These are phyloP conservation scores for Xylaria flabelliformis DNA, from an alignment of 495 filamentous ascomycete species.

Conservation along the genomic window DNA sequence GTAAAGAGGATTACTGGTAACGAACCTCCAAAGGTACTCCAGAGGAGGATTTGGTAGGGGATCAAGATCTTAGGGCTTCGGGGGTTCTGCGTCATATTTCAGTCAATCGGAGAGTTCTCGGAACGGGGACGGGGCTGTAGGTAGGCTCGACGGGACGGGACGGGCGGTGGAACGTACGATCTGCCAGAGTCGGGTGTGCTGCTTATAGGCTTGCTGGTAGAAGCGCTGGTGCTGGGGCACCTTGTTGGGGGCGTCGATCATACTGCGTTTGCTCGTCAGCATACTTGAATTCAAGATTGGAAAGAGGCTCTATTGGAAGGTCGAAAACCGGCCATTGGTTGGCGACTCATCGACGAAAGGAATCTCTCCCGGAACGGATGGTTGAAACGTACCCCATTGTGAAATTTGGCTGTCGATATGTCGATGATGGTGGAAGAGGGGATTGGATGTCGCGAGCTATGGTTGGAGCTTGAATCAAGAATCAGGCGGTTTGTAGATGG, in stretches of 20 bases:
- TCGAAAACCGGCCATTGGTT: conserved; percentile 12
- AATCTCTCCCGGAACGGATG: neutral
- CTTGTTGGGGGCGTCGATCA: conserved; percentile 83
- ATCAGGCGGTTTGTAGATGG: conserved; percentile 18
- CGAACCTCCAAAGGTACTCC: conserved; percentile 60
- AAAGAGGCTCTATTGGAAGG: neutral
- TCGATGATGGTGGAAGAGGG: conserved; percentile 19
- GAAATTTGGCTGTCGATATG: conserved; percentile 23
- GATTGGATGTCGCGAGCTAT: conserved; percentile 29
- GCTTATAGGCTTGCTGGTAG: conserved; percentile 78
- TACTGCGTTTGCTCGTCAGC: conserved; percentile 47
- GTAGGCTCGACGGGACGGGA: conserved; percentile 43
- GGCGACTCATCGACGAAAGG: neutral
- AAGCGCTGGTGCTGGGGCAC: conserved; percentile 83
- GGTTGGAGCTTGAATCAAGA: conserved; percentile 32
- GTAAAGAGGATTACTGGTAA: conserved; percentile 21
- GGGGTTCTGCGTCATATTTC: conserved; percentile 58
- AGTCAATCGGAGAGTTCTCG: conserved; percentile 31
- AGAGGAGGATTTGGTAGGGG: conserved; percentile 77
- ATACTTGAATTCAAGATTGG: neutral
- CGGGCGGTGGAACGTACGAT: conserved; percentile 67
- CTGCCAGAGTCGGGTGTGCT: conserved; percentile 78
- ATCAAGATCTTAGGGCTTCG: conserved; percentile 70
- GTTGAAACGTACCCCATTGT: conserved; percentile 39
- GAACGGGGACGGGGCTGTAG: neutral